phyloP scores from a whole-genome alignment of 371 early-diverging fungal genomes.

The Apophysomyces variabilis region DNA sequence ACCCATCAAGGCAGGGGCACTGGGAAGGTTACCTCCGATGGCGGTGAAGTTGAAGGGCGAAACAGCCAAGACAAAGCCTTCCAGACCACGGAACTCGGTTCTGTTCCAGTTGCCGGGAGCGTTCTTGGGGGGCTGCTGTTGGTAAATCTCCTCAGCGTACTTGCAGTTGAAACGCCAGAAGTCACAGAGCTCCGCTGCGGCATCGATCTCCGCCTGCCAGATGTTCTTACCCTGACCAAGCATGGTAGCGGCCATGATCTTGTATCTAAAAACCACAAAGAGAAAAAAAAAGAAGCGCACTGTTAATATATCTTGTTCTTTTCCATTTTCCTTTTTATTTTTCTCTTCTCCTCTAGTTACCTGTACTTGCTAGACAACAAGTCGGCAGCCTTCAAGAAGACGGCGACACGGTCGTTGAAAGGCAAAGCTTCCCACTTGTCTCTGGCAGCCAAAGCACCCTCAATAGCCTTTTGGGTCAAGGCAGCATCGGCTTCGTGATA shows the following conservation, averaged over 20 bases:
- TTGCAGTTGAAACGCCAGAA: constrained; percentile 96
- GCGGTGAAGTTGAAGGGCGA: constrained; percentile 99
- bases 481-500: constrained; percentile 84
- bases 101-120: constrained; percentile 93
- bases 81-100: constrained; percentile 93
- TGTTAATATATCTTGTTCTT: not conserved
- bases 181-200: constrained; percentile 92
- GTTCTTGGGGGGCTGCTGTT: constrained; percentile 92
- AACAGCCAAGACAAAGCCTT: constrained; percentile 96
- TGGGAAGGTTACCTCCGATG: constrained; percentile 94
- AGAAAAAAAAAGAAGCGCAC: not conserved
- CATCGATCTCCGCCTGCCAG: constrained; percentile 99
- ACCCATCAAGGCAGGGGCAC: constrained; percentile 97
- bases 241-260: constrained; percentile 97
- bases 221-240: constrained; percentile 98
- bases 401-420: constrained; percentile 93
- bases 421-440: constrained; percentile 92
- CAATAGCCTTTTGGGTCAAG: constrained; percentile 85
- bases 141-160: constrained; percentile 94
- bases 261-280: constrained; percentile 56
- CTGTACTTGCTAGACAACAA: constrained; percentile 89
- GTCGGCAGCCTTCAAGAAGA: constrained; percentile 98
- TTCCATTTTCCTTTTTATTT: not conserved
- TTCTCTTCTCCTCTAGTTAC: constrained; percentile 31
- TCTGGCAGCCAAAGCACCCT: constrained; percentile 87